Evolutionary conservation across 106 monocot genomes (phyloP).

Genomic region (Platanthera guangdongensis): DNA sequence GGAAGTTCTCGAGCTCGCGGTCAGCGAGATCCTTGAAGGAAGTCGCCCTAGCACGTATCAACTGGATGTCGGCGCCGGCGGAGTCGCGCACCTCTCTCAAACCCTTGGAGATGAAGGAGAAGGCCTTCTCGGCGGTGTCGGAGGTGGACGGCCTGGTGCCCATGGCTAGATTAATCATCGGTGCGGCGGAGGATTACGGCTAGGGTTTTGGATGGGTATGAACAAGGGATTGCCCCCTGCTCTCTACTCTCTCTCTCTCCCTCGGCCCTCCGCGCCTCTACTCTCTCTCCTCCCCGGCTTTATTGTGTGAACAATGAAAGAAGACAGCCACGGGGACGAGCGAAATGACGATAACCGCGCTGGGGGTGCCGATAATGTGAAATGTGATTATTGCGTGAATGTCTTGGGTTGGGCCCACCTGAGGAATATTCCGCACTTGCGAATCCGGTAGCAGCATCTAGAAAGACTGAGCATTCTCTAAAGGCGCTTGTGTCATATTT

Average conservation of each 20-base stretch:
- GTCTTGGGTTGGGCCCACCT: too few species aligned
- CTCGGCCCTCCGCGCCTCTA: background rate
- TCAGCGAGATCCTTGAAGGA: constrained; percentile 73
- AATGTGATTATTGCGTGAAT: too few species aligned
- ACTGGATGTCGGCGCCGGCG: constrained; percentile 67
- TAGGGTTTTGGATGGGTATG: constrained; percentile 7
- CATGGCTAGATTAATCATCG: constrained; percentile 50
- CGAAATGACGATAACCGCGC: background rate
- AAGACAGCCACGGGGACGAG: background rate
- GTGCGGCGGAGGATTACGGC: background rate
- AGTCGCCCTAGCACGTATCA: constrained; percentile 68
- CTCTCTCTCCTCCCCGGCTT: background rate
- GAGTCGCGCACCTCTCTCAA: constrained; percentile 85
- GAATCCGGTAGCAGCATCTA: too few species aligned
- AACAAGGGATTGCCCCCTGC: background rate
- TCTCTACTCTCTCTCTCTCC: background rate
- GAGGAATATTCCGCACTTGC: too few species aligned
- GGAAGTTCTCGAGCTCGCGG: constrained; percentile 89
- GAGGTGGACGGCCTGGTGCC: constrained; percentile 32
- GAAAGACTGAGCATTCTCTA: too few species aligned
- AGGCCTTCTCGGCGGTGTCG: constrained; percentile 58
- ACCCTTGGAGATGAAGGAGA: constrained; percentile 80
- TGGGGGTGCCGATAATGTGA: background rate
- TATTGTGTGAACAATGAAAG: background rate
- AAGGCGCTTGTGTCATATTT: too few species aligned